A percentile compares a stretch with the other conserved stretches of the same genome.
phyloP scores from a whole-genome alignment of 345 rosid species.

The Litchi chinensis region DNA sequence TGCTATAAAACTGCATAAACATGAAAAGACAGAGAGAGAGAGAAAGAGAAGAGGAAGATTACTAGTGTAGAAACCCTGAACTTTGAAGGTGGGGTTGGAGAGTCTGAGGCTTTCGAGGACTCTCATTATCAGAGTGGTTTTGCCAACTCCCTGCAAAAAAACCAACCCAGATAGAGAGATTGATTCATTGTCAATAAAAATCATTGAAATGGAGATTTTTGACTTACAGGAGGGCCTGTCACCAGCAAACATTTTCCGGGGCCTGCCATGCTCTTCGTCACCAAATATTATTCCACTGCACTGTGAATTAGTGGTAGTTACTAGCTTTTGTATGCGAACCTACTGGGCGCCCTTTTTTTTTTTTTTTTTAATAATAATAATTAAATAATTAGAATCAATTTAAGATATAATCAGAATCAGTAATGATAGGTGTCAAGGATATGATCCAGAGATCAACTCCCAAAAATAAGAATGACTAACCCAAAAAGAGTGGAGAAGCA shows the following conservation, averaged over 20 bases:
- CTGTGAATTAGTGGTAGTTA: neutral
- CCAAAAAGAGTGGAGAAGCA: no score
- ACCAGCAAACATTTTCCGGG: constrained; percentile 43
- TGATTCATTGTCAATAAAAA: neutral
- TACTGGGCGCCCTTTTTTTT: no score
- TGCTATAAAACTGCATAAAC: neutral
- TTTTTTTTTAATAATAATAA: no score
- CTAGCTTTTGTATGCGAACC: no score
- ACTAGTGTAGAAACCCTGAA: constrained; percentile 73
- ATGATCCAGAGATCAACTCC: no score
- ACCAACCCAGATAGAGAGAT: no score
- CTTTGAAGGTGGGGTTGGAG: constrained; percentile 52
- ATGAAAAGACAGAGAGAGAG: neutral
- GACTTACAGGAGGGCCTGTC: constrained; percentile 48
- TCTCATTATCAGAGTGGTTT: constrained; percentile 64
- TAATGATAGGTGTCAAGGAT: no score
- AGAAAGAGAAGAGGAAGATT: constrained; percentile 3
- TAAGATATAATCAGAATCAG: no score
- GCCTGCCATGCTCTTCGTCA: constrained; percentile 30
- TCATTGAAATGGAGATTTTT: neutral
- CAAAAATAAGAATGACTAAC: no score
- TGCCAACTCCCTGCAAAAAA: constrained; percentile 64
- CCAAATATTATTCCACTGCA: neutral
- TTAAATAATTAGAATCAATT: no score
- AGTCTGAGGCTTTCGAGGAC: constrained; percentile 51